phyloP scores from a whole-genome alignment of 108 stramenopile species.

The Aurantiochytrium sp. region DNA sequence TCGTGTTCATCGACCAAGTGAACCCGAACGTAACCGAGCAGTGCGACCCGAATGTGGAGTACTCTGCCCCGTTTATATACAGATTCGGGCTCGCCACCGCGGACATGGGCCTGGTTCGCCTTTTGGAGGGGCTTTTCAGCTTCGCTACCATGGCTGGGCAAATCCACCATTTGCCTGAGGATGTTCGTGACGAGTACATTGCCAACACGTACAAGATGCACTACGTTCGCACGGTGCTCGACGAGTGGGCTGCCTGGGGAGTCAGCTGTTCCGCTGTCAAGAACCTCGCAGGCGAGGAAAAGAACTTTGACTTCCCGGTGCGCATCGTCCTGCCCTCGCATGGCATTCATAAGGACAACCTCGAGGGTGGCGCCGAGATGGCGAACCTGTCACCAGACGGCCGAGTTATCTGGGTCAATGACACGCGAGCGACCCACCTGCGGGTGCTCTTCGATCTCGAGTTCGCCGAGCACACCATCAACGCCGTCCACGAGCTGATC shows the following conservation, averaged over 20 bases:
- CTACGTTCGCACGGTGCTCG: not conserved
- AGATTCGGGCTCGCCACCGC: not conserved
- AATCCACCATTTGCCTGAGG: not conserved
- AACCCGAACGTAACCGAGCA: not conserved
- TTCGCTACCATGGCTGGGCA: not conserved
- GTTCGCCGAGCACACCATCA: not conserved
- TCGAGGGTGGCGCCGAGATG: not conserved
- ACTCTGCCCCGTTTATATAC: not conserved
- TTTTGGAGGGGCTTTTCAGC: not conserved
- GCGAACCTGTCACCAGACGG: not conserved
- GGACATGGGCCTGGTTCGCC: not conserved
- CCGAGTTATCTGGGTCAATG: not conserved
- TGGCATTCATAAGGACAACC: not conserved
- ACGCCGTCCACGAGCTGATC: not conserved
- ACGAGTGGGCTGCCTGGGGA: not conserved
- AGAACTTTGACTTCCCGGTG: not conserved
- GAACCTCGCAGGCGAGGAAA: not conserved
- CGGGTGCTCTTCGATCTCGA: not conserved
- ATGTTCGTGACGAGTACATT: not conserved
- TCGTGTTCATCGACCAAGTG: not conserved
- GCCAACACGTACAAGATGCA: not conserved
- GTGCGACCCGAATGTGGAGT: not conserved
- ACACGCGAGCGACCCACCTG: not conserved
- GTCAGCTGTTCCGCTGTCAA: not conserved
- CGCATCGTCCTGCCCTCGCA: not conserved